Evolutionary conservation across 371 early-diverging fungal species (phyloP), one percentile per base, ranked within the genome.

Genomic region (Mucor ambiguus): DNA sequence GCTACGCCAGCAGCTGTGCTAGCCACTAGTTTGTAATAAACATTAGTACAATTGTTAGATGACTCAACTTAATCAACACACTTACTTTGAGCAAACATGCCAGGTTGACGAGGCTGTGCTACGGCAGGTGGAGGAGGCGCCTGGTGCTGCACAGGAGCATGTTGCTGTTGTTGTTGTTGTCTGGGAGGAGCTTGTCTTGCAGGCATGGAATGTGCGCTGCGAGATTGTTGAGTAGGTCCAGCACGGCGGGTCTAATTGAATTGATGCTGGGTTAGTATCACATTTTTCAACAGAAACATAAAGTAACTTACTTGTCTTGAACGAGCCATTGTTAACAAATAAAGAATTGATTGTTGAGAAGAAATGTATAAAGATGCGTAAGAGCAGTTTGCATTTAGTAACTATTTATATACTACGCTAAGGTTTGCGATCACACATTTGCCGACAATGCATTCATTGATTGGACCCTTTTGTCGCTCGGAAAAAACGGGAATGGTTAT

Each of bases 1-100:
- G 96, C 97, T 37, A 96, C 95, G 78, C 95, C 95, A 52, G 93
- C 96, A 24, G 95, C 96, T 18, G 95, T 96, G 28, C 93, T 78
- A 16, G 95, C 96, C 92, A 94, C 77, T 77, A 46, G 7, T 35
- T 22, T 46, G 24, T 46, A 20, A 9, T 46, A 20, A 9, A 46
- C 22, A 9, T 46, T 22, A 20, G n/a, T 46, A 22, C 10, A 46
- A 22, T 46, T 46, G 2, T 46, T 46, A 46, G 9, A 7, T 4
- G 22, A 10, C 6, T 18, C 18, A 41, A 5, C 10, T 41, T 41
- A 3, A 46, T n/a, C 3, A 11, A 9, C 3, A 46, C 4, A 62
- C 67, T 73, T 70, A 81, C 80, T 79, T 65, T 94, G 92, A 41
- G 88, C 91, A 77, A 95, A 91, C 56, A 96, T 69, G 58, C 96